Base-by-base conservation (phyloP, 345 rosid genomes). In the Linum lewisii region DNA sequence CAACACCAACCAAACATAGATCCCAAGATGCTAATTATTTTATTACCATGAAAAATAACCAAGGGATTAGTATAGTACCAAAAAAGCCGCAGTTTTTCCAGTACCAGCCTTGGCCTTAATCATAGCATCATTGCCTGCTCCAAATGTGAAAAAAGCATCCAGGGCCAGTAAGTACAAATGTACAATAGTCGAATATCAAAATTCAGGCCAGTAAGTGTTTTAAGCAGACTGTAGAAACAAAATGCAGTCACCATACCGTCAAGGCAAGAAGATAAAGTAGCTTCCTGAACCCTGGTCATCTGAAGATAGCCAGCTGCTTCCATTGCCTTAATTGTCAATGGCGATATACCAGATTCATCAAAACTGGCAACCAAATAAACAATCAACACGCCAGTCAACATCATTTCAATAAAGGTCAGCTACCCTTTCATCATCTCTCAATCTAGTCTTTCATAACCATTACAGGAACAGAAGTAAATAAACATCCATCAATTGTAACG, bases 41-140 rank as follows among this genome's bases (percentile, higher is more conserved):
- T 21, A 64, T n/a, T n/a, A n/a, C n/a, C 2, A 42, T 16, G 3
- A 42, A 42, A 62, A 55, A 38, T 24, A 24, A 24, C 67, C 53
- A 70, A 62, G n/a, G n/a, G 58, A 57, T 22, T 60, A 24, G 67
- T 65, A 66, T 59, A 23, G 36, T 87, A 93, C 99, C 97, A 93
- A 75, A 79, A 84, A 89, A 19, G 97, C 94, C 68, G 78, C 77
- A 80, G 79, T 87, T 73, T 89, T 89, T 6, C 96, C 97, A 0
- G 97, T 89, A 50, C 92, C 92, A 21, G 99, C 83, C 79, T 81
- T 93, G 65, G 99, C 92, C 81, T 89, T 93, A 65, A 93, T 84
- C 68, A 87, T 68, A 15, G 85, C 92, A 81, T 93, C 99, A 66
- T 78, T 85, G 64, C 92, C 99, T 93, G 94, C 68, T 64, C 71